phyloP scores from a whole-genome alignment of 495 filamentous ascomycete genomes.

The Niebla homalea region DNA sequence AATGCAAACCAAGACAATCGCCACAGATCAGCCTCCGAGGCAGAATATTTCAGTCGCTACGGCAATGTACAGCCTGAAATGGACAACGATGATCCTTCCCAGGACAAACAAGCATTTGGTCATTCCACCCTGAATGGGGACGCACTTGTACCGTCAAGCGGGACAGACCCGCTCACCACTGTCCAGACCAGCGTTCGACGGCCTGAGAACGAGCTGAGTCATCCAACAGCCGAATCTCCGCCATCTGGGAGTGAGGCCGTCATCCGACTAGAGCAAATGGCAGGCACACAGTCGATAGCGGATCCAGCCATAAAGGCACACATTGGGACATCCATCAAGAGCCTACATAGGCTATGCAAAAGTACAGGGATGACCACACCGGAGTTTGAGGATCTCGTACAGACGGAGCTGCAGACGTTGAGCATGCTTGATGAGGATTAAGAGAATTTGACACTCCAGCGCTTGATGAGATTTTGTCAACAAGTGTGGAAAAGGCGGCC shows the following conservation, averaged over 20 bases:
- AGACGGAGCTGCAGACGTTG: conserved; percentile 67
- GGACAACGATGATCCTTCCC: conserved; percentile 73
- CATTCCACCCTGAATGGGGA: conserved; percentile 43
- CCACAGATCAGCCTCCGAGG: conserved; percentile 39
- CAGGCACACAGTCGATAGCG: conserved; percentile 48
- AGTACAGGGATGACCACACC: conserved; percentile 65
- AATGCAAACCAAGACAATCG: conserved; percentile 24
- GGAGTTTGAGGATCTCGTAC: conserved; percentile 73
- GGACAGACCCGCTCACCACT: conserved; percentile 6
- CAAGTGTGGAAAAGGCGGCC: no score
- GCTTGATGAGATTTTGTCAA: no score
- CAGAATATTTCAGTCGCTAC: conserved; percentile 80
- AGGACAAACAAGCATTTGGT: conserved; percentile 37
- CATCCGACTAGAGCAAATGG: conserved; percentile 51
- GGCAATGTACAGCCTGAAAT: conserved; percentile 77
- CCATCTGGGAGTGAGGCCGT: conserved; percentile 45
- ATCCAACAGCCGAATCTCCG: conserved; percentile 35
- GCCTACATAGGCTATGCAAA: conserved; percentile 68
- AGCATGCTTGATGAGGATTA: conserved; percentile 59
- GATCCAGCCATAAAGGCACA: conserved; percentile 83
- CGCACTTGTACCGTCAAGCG: conserved; percentile 27
- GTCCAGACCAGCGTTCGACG: not conserved
- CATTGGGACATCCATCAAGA: conserved; percentile 77
- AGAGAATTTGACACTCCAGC: no score
- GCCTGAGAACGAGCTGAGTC: conserved; percentile 20